Percentiles rank a stretch among this genome's conserved stretches.
phyloP scores from a whole-genome alignment of 768 basidiomycete species.

The Cystofilobasidium ferigula region DNA sequence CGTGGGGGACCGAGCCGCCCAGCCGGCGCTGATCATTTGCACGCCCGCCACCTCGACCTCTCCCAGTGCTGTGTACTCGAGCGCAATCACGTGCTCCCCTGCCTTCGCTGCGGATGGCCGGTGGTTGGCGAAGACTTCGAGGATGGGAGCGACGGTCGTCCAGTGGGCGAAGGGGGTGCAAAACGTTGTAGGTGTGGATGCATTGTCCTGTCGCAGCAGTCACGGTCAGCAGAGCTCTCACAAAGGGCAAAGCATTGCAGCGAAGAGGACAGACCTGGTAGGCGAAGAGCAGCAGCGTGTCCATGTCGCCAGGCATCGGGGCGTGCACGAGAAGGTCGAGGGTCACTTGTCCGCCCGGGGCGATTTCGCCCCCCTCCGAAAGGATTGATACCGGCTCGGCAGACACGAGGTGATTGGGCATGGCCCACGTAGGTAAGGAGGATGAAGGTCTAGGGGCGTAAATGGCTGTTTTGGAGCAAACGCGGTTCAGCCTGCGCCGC shows the following conservation, averaged over 20 bases:
- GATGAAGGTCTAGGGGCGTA: constrained; percentile 3
- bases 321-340: constrained; percentile 52
- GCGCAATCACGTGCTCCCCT: constrained; percentile 2
- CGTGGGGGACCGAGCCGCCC: constrained; percentile 48
- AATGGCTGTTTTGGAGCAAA: neutral
- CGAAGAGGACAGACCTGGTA: constrained; percentile 39
- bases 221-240: neutral
- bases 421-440: neutral
- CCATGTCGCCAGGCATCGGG: constrained; percentile 43
- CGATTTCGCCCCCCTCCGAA: constrained; percentile 33
- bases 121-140: constrained; percentile 48
- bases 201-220: too few relatives aligned
- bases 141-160: constrained; percentile 43
- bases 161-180: constrained; percentile 9
- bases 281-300: constrained; percentile 54
- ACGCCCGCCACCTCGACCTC: constrained; percentile 49
- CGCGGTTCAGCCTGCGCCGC: neutral
- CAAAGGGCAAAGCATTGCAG: neutral
- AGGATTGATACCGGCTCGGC: constrained; percentile 35
- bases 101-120: constrained; percentile 41
- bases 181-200: too few relatives aligned
- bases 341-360: constrained; percentile 46
- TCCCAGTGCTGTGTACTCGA: constrained; percentile 7
- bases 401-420: neutral
- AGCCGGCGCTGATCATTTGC: constrained; percentile 56